These are phyloP conservation scores for Luffa aegyptiaca DNA, from an alignment of 306 rosid genomes.

Conservation along the genomic window DNA sequence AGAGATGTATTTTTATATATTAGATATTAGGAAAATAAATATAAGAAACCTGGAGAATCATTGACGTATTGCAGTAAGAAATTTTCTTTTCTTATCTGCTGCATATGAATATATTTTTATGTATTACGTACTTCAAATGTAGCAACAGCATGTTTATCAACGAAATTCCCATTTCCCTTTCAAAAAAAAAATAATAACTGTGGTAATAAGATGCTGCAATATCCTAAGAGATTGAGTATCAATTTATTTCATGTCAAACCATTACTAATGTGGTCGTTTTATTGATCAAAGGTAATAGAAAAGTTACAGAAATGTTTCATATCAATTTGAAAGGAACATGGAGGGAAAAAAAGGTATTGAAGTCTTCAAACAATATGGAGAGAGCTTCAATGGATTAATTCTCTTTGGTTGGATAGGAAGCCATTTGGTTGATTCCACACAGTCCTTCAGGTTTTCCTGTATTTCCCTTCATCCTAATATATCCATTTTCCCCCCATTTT, in stretches of 20 bases:
- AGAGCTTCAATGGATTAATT: constrained; percentile 14
- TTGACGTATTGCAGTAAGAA: not conserved
- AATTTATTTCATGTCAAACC: not conserved
- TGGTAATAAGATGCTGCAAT: not conserved
- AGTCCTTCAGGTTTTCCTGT: constrained; percentile 66
- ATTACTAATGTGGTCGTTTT: not conserved
- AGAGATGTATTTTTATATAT: not conserved
- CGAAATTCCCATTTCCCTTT: not conserved
- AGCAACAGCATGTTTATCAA: not conserved
- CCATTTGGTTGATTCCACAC: constrained; percentile 80
- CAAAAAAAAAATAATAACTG: too few relatives aligned
- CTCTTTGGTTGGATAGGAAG: constrained; percentile 81
- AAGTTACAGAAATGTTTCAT: not conserved
- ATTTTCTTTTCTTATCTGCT: not conserved
- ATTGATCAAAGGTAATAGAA: not conserved
- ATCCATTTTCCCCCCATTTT: constrained; percentile 95
- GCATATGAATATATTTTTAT: not conserved
- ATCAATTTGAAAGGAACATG: constrained; percentile 2
- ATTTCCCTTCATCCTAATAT: constrained; percentile 65
- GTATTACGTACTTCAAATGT: not conserved
- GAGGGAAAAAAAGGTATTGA: not conserved
- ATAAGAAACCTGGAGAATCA: not conserved
- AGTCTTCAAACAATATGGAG: not conserved
- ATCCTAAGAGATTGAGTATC: not conserved
- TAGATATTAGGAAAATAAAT: not conserved